Evolutionary conservation across 2,329 filamentous ascomycete genomes (phyloP), one percentile per base, ranked within the genome.

Genomic region (Pseudovirgaria hyperparasitica): DNA sequence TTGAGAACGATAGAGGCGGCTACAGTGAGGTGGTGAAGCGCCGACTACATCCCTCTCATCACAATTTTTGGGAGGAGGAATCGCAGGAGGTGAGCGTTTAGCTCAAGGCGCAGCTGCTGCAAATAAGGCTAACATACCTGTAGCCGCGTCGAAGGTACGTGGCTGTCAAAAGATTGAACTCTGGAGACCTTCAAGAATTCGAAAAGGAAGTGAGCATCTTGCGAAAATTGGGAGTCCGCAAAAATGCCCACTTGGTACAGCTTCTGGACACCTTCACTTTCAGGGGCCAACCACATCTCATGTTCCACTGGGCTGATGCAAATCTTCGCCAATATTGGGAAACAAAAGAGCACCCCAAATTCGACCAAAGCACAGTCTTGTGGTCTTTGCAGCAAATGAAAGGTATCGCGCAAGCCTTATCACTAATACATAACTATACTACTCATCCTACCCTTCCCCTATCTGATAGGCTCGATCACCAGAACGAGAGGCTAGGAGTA

Each of bases 311-410:
- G 9, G 47, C 47, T 1, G 28, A 43, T 15, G 28, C 20, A 0
- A 48, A 43, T 19, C 25, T 53, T 3, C 16, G 39, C 8, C 31
- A 22, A 7, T 52, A 43, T 22, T 53, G 46, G 49, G 29, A 39
- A 2, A 15, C 31, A 2, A 25, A 18, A 4, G 14, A 28, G 8
- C 13, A 9, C 1, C 41, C 41, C 1, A 7, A 23, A 0, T 41
- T 41, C 17, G 29, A 39, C 14, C 2, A 18, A 7, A 15, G 13
- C n/a, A 39, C 29, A 3, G 22, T 43, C 2, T 13, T 39, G 2
- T 52, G 47, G 49, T 37, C 34, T 3, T 7, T 52, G 8, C 25
- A 37, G 6, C 48, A 53, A 19, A 46, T 49, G 36, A 24, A 19
- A 1, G 47, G 49, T 1, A 38, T 52, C 16, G 39, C 41, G 1